phyloP scores from a whole-genome alignment of 768 basidiomycete genomes.

The Leccinum sublutescens region DNA sequence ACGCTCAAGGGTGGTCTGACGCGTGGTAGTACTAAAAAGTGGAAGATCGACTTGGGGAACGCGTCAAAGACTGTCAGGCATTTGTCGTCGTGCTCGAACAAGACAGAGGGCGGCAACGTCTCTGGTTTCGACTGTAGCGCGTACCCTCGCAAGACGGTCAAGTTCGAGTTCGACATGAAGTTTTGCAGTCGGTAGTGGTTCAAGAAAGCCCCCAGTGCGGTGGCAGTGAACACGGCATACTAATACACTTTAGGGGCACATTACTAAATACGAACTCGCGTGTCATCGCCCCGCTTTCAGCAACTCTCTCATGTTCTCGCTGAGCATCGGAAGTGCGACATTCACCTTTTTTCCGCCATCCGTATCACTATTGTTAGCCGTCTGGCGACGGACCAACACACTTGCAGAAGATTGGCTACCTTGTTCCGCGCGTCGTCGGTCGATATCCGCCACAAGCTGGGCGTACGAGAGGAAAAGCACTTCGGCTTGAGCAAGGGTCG shows the following conservation, averaged over 20 bases:
- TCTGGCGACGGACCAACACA: constrained; percentile 37
- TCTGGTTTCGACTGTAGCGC: constrained; percentile 49
- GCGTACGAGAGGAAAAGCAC: constrained; percentile 93
- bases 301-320: constrained; percentile 61
- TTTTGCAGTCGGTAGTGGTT: background rate
- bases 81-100: constrained; percentile 52
- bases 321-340: constrained; percentile 47
- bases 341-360: constrained; percentile 25
- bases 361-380: constrained; percentile 5
- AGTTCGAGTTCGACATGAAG: constrained; percentile 40
- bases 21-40: constrained; percentile 84
- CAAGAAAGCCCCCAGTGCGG: background rate
- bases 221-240: constrained; percentile 8
- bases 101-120: constrained; percentile 56
- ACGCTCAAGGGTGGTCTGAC: constrained; percentile 30
- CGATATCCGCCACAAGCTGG: constrained; percentile 85
- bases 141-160: constrained; percentile 61
- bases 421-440: constrained; percentile 71
- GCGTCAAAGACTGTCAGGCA: constrained; percentile 71
- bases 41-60: constrained; percentile 83
- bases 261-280: constrained; percentile 3
- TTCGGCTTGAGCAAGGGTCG: constrained; percentile 94
- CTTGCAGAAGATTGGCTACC: constrained; percentile 13
- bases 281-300: constrained; percentile 45
- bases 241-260: constrained; percentile 11